A percentile compares a stretch with the other conserved stretches of the same genome.
Conservation (phyloP, 768 basidiomycete genomes). For the Boletus patriciae region DNA sequence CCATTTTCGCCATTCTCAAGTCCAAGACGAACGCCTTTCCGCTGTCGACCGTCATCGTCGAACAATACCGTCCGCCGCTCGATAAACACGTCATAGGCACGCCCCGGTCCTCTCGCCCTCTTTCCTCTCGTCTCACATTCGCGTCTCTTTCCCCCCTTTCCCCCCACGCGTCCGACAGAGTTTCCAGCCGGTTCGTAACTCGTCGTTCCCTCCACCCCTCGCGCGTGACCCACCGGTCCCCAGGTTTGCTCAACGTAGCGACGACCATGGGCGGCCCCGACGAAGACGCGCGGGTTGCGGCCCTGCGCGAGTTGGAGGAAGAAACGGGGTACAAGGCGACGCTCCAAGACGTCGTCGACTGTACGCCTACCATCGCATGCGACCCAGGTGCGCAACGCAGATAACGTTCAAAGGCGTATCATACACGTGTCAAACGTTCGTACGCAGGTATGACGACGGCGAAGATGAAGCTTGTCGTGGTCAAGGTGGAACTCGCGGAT, state of each 20-base stretch:
- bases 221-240: not conserved
- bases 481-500: conserved; percentile 67
- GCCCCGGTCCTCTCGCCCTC: not conserved
- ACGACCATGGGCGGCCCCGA: not conserved
- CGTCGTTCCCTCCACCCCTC: conserved; percentile 16
- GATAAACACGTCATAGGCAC: conserved; percentile 73
- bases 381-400: conserved; percentile 59
- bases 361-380: conserved; percentile 58
- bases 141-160: not conserved
- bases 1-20: conserved; percentile 76
- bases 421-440: not conserved
- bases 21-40: conserved; percentile 74
- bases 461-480: conserved; percentile 84
- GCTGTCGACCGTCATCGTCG: conserved; percentile 78
- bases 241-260: conserved; percentile 81
- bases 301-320: conserved; percentile 86
- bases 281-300: conserved; percentile 78
- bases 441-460: conserved; percentile 87
- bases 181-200: conserved; percentile 53
- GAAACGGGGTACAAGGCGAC: conserved; percentile 86
- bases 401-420: not conserved
- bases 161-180: conserved; percentile 34
- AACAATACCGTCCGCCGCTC: conserved; percentile 90
- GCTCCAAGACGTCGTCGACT: conserved; percentile 51
- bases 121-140: not conserved